phyloP scores from a whole-genome alignment of 2,329 filamentous ascomycete genomes.

The Sarocladiaceae sp. region DNA sequence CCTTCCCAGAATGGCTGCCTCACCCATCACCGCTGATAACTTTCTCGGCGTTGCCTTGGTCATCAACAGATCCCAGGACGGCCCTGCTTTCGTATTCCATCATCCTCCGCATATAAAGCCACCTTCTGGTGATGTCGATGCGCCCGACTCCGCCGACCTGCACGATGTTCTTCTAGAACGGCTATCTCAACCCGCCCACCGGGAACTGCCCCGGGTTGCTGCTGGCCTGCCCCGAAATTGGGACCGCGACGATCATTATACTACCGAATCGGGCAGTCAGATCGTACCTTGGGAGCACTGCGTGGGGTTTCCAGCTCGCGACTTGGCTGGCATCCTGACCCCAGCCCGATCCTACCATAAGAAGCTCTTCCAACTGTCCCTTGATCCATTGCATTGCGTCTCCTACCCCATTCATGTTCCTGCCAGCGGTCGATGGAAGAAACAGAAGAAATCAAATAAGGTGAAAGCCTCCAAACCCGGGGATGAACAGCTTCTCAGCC shows the following conservation, averaged over 20 bases:
- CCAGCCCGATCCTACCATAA: conserved; percentile 74
- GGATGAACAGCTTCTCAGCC: conserved; percentile 21
- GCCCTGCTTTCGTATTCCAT: conserved; percentile 79
- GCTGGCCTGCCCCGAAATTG: conserved; percentile 36
- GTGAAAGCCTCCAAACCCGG: conserved; percentile 28
- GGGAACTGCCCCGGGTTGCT: conserved; percentile 12
- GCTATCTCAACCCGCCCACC: conserved; percentile 30
- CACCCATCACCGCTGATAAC: conserved; percentile 46
- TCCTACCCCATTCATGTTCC: conserved; percentile 80
- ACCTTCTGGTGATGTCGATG: conserved; percentile 23
- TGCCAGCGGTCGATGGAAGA: conserved; percentile 73
- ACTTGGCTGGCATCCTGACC: conserved; percentile 73
- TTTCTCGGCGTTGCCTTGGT: conserved; percentile 68
- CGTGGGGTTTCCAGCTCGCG: conserved; percentile 66
- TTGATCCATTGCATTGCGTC: conserved; percentile 74
- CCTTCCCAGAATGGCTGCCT: conserved; percentile 32
- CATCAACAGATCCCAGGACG: conserved; percentile 67
- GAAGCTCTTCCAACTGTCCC: conserved; percentile 70
- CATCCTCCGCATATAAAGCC: conserved; percentile 59
- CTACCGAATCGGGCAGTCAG: conserved; percentile 49
- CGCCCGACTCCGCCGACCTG: conserved; percentile 32
- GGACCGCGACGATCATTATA: conserved; percentile 48
- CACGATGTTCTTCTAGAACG: conserved; percentile 47
- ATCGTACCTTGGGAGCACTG: conserved; percentile 66
- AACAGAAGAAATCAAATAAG: conserved; percentile 47